Base-by-base conservation (phyloP, 2,329 filamentous ascomycete species). In the Aspergillus tamarii region DNA sequence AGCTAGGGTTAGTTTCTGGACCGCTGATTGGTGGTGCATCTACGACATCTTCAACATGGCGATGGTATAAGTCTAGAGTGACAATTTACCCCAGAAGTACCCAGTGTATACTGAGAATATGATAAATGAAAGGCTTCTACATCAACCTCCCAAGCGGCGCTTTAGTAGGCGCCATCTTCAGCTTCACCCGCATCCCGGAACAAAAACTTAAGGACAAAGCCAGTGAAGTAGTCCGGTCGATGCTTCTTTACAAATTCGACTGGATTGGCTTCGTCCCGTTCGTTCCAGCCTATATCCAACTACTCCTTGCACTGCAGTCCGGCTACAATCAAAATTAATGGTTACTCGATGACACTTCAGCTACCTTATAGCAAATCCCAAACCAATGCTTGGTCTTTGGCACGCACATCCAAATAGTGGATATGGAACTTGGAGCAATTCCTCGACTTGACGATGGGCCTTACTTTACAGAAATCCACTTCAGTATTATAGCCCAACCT, bases 241-340 rank as follows among this genome's bases (percentile, higher is more conserved):
- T 65, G 3, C 62, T 69, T 46, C 23, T 67, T 3, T 50, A 64
- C 43, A 77, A 82, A 64, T 76, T 87, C 53, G 86, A 88, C 68
- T 72, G 85, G 11, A 52, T 80, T 11, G 85, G 86, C 32, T 81
- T 82, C 2, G 72, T 73, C n/a, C 74, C 85, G 63, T 81, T 87
- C 69, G 78, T 86, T 32, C 83, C 85, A 1, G 80, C 82, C 43
- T 79, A 87, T 53, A 72, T 87, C 64, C 84, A 81, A 67, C 77
- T 87, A 14, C 75, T 88, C 10, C 78, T 88, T 4, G 85, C 84
- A 9, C 76, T 88, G 43, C 83, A 88, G 68, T 88, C 84, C 82
- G 86, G 85, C n/a, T n/a, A n/a, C n/a, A n/a, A n/a, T n/a, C n/a
- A n/a, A 34, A 34, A 5, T 16, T 36, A 3, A 36, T 5, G 6